These are phyloP conservation scores for Arctostaphylos glauca DNA, from an alignment of 148 eudicot species.

Conservation along the genomic window DNA sequence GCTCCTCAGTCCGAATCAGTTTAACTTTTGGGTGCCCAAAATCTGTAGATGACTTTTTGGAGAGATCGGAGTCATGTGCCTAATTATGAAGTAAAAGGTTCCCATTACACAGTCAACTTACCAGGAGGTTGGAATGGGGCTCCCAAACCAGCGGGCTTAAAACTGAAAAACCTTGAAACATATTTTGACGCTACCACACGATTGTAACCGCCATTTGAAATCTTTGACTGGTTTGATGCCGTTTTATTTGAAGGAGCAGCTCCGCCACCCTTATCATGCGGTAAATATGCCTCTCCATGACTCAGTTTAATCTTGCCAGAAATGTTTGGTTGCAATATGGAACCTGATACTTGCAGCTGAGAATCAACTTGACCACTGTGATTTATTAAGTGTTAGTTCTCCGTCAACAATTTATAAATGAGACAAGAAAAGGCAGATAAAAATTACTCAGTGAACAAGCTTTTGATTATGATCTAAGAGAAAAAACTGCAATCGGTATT, in stretches of 20 bases:
- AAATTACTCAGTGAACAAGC: background rate
- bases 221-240: conserved; percentile 53
- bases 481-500: background rate
- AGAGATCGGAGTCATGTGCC: background rate
- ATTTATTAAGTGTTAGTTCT: conserved; percentile 32
- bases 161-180: conserved; percentile 83
- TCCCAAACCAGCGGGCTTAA: conserved; percentile 65
- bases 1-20: no score
- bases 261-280: conserved; percentile 97
- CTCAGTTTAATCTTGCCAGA: conserved; percentile 94
- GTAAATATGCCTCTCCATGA: conserved; percentile 94
- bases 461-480: background rate
- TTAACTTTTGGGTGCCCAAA: no score
- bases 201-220: conserved; percentile 63
- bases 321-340: conserved; percentile 91
- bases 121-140: conserved; percentile 59
- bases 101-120: conserved; percentile 24
- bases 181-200: conserved; percentile 92
- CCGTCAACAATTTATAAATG: conserved; percentile 1
- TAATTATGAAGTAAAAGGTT: background rate
- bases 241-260: conserved; percentile 71
- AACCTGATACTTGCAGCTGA: conserved; percentile 88
- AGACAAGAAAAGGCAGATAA: conserved; percentile 1
- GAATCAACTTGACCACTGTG: conserved; percentile 96
- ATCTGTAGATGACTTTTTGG: no score